Evolutionary conservation across 108 stramenopile species (phyloP).

Genomic region (Discostella pseudostelligera): DNA sequence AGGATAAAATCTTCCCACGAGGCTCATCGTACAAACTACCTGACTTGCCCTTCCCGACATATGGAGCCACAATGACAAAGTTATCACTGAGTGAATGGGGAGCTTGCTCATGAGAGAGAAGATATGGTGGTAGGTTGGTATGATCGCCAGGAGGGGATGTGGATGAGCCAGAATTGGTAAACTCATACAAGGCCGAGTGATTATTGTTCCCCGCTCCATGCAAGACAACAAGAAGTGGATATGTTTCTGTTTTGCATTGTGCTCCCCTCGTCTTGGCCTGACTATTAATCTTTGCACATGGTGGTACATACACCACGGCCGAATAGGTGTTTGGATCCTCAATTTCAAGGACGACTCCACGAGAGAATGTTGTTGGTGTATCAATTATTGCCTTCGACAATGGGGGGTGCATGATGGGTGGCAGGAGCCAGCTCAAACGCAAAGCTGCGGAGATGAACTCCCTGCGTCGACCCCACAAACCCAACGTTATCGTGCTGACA

Average conservation of each 20-base stretch:
- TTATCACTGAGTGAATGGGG: conserved; percentile 54
- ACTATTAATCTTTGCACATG: conserved; percentile 34
- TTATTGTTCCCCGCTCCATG: conserved; percentile 77
- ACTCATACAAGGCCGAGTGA: conserved; percentile 50
- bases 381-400: not conserved
- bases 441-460: conserved; percentile 1
- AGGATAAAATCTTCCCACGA: conserved; percentile 57
- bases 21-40: conserved; percentile 75
- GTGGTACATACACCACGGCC: conserved; percentile 59
- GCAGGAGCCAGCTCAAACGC: conserved; percentile 1
- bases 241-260: conserved; percentile 1
- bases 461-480: not conserved
- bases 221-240: conserved; percentile 69
- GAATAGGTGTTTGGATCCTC: conserved; percentile 67
- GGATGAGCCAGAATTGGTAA: conserved; percentile 43
- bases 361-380: conserved; percentile 1
- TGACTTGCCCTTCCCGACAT: conserved; percentile 52
- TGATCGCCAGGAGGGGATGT: conserved; percentile 62
- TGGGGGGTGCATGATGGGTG: not conserved
- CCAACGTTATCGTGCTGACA: not conserved
- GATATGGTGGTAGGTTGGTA: conserved; percentile 66
- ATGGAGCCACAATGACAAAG: conserved; percentile 76
- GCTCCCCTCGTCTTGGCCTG: not conserved
- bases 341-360: conserved; percentile 45
- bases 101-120: conserved; percentile 54